Evolutionary conservation across 2,329 filamentous ascomycete genomes (phyloP), one percentile per base, ranked within the genome.

Genomic region (Colletotrichum tamarilloi): DNA sequence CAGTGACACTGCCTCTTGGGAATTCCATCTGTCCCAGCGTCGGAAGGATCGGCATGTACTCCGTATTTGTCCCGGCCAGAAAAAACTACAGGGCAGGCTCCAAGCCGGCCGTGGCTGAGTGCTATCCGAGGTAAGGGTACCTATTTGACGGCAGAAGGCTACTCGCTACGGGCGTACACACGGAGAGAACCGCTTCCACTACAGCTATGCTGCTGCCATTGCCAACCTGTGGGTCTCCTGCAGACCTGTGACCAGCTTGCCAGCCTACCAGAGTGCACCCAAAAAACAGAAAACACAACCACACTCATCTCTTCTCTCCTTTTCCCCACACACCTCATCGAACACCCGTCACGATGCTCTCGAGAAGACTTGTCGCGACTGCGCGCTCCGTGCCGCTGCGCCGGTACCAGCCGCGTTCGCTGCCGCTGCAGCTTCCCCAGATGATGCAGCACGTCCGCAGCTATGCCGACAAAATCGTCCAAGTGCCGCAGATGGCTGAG

Each of bases 401-500:
- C 74, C 82, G 80, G 68, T 80, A 82, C 12, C 82, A 78, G 53
- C 75, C 81, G 67, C 80, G 80, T 30, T 67, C 71, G 72, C 77
- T 78, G 66, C 77, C 75, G 57, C 76, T 82, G 68, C 80, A 85
- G 79, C 84, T 89, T 64, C 87, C 88, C 11, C 76, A 85, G 42
- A 85, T 89, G 80, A 86, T 89, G 81, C 82, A 85, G 80, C 89
- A 91, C 79, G 86, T 90, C 66, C 89, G 90, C 77, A 87, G 79
- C 76, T 92, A 92, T 80, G 95, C 95, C 82, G 95, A 97, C 81
- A 92, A 91, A 77, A 86, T 96, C 76, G 92, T 99, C 83, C 96
- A 98, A 86, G 97, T 98, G 77, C 97, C 97, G 42, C 91, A 97
- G 82, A 98, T 99, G 97, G 97, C 97, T 76, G 97, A 99, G 85